Evolutionary conservation across 805 yeast species (phyloP).

Genomic region (Starmerella kuoi): DNA sequence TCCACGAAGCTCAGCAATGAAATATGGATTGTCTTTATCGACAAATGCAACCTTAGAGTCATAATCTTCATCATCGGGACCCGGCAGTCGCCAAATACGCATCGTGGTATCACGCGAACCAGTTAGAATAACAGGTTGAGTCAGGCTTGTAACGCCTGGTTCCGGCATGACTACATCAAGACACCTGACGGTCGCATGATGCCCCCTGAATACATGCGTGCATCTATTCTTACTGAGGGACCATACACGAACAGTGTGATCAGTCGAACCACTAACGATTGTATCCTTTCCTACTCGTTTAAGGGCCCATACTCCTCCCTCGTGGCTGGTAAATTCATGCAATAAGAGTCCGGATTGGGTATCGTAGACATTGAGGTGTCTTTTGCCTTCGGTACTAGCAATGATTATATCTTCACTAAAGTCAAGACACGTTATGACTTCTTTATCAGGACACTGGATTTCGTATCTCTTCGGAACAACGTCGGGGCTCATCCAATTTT

Average conservation of each 20-base stretch:
- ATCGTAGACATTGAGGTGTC: constrained; percentile 63
- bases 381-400: constrained; percentile 80
- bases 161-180: constrained; percentile 67
- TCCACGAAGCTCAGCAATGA: constrained; percentile 57
- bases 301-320: constrained; percentile 98
- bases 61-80: constrained; percentile 27
- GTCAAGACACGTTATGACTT: constrained; percentile 89
- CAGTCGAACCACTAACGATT: constrained; percentile 87
- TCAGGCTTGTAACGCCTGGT: constrained; percentile 41
- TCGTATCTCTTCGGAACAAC: constrained; percentile 67
- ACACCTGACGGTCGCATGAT: constrained; percentile 85
- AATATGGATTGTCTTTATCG: constrained; percentile 38
- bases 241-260: constrained; percentile 90
- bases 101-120: constrained; percentile 80
- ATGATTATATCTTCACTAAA: constrained; percentile 82
- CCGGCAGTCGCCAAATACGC: constrained; percentile 74
- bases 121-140: constrained; percentile 61
- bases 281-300: constrained; percentile 63
- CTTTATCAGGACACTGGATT: constrained; percentile 26
- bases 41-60: constrained; percentile 12
- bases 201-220: constrained; percentile 85
- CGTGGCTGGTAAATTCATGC: constrained; percentile 67
- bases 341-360: constrained; percentile 57
- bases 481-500: constrained; percentile 70
- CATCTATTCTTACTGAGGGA: constrained; percentile 72